A percentile compares a stretch with the other conserved stretches of the same genome.
phyloP scores from a whole-genome alignment of 768 basidiomycete genomes.

The Neoboletus brunneissimus region DNA sequence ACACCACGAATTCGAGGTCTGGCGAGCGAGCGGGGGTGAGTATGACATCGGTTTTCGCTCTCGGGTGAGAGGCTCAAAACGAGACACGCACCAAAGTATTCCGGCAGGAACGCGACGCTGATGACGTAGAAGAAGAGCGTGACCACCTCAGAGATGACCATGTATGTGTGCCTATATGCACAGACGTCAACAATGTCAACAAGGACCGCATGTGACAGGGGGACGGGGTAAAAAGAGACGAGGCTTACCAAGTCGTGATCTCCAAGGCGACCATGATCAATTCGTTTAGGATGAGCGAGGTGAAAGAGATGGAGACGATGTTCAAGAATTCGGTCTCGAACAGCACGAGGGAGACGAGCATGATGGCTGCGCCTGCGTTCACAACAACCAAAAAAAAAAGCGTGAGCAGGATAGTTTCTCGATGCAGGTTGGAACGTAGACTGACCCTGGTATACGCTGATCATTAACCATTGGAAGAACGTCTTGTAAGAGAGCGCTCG shows the following conservation, averaged over 20 bases:
- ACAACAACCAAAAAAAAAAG: not conserved
- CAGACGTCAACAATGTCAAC: constrained; percentile 1
- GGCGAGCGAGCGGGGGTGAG: not conserved
- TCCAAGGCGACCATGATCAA: constrained; percentile 98
- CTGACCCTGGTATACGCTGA: constrained; percentile 94
- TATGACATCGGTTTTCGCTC: not conserved
- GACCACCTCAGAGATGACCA: constrained; percentile 88
- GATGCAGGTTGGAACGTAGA: not conserved
- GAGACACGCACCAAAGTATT: constrained; percentile 84
- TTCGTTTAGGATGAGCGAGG: constrained; percentile 92
- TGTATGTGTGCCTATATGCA: constrained; percentile 79
- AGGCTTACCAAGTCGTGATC: constrained; percentile 88
- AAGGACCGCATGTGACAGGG: not conserved
- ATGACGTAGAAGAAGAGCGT: constrained; percentile 86
- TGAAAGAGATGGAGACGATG: constrained; percentile 98
- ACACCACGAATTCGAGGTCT: constrained; percentile 94
- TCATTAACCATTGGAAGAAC: constrained; percentile 97
- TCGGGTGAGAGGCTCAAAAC: not conserved
- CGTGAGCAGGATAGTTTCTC: not conserved
- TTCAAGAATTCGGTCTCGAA: constrained; percentile 98
- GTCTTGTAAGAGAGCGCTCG: constrained; percentile 95
- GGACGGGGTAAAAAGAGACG: not conserved
- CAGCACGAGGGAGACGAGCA: constrained; percentile 94
- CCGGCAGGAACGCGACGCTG: constrained; percentile 91
- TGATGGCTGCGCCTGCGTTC: constrained; percentile 84